Evolutionary conservation across 306 rosid genomes (phyloP), one percentile per base, ranked within the genome.

Genomic region (Neltuma alba): DNA sequence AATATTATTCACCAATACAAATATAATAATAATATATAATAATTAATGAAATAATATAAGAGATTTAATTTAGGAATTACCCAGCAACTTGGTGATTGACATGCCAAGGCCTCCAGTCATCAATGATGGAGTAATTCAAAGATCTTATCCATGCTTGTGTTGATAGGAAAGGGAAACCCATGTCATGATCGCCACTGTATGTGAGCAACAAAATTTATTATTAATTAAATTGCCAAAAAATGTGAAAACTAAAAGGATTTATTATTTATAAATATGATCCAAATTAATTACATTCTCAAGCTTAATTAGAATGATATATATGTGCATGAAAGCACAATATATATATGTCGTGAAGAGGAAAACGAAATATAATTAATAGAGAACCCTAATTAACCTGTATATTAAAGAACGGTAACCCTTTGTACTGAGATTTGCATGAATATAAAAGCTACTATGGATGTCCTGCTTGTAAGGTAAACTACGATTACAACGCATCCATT

Each of bases 151-250:
- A 45, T 45, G 83, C 90, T 79, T 88, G 85, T 11, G 92, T 88
- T 9, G 75, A 87, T 37, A 77, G 2, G 78, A 79, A 85, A 20
- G 89, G 79, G 6, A 86, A 55, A 1, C 1, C 0, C 77, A 83
- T 58, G 72, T 88, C 92, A 71, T 85, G 92, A 76, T 90, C 94
- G 3, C 92, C 89, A 50, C 94, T 88, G 54, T 41, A 37, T 4
- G 4, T 4, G 11, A 72, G 28, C 3, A 23, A 5, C 2, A 36
- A 34, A 18, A 37, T 37, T n/a, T n/a, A n/a, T 3, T 37, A 8
- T 18, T 9, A 34, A 31, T 41, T 41, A 28, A 62, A 4, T 62
- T 62, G n/a, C 68, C 60, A 3, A n/a, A n/a, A 34, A 9, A 18
- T 52, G 10, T 52, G 28, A 62, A 62, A 62, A 15, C 31, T 15